Evolutionary conservation across 2,329 filamentous ascomycete species (phyloP), one percentile per base, ranked within the genome.

Genomic region (Samsoniella hepiali): DNA sequence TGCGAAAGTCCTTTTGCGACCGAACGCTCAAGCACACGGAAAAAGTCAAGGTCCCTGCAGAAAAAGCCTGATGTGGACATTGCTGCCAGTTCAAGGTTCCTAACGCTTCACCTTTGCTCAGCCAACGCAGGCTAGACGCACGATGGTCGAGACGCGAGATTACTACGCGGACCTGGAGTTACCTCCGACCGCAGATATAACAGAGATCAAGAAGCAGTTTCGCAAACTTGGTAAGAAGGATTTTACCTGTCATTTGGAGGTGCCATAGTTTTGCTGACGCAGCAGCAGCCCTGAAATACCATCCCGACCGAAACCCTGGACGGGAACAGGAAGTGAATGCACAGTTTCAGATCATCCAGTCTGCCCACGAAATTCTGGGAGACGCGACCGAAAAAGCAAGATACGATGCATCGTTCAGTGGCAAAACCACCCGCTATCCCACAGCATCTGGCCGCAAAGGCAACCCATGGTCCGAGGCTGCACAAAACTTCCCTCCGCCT

Each of bases 301-400:
- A 97, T 72, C 93, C 93, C 8, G 93, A 97, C 74, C 89, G 93
- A 65, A 96, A 97, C 72, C 91, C 89, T 11, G 93, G 93, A 58
- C 86, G 85, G 71, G 92, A 96, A 76, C 78, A 85, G 63, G 91
- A 94, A 71, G 90, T 89, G 72, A 91, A 91, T 68, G 82, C 89
- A 38, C 90, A 91, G 71, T 97, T 97, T 71, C 91, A 96, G 74
- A 85, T 88, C 57, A 96, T 97, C 56, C 91, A 96, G 75, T 86
- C 90, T 5, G 93, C 93, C 29, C 88, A 96, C 72, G 93, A 97
- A 73, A 82, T 97, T 60, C 75, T 87, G 15, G 80, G 77, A 32
- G 82, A 85, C 64, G 77, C 82, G 1, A 75, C 77, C 2, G 73
- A 78, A 61, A 85, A 81, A 65, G 73, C 78, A 36, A 83, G 82